These are phyloP conservation scores for Neurospora tetrasperma DNA, from an alignment of 495 filamentous ascomycete species.

Conservation along the genomic window DNA sequence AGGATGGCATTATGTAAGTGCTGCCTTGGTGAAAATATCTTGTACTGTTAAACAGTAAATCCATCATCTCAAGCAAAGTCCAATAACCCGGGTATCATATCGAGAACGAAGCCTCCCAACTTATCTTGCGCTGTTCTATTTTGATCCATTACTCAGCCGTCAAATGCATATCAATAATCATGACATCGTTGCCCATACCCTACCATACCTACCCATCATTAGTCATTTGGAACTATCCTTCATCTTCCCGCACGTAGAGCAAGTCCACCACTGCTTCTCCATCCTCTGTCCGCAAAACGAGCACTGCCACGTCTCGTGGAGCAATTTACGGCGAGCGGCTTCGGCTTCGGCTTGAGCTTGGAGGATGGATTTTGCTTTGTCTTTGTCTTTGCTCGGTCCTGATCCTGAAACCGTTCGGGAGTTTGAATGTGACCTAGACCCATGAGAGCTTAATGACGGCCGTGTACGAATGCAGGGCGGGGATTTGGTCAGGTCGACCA, in stretches of 20 bases:
- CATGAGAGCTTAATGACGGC: not conserved
- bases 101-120: no score
- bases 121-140: no score
- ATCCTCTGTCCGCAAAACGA: conserved; percentile 52
- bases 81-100: no score
- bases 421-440: not conserved
- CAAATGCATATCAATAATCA: no score
- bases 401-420: not conserved
- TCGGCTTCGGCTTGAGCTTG: conserved; percentile 10
- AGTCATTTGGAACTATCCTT: conserved; percentile 45
- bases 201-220: not conserved
- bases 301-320: conserved; percentile 54
- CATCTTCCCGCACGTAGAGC: conserved; percentile 56
- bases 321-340: conserved; percentile 6
- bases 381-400: not conserved
- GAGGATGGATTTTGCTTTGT: conserved; percentile 1
- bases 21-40: no score
- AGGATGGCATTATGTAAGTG: no score
- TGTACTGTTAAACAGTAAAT: no score
- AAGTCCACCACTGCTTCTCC: conserved; percentile 73
- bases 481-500: conserved; percentile 22
- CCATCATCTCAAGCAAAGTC: no score
- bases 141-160: no score
- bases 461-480: not conserved
- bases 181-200: no score